Evolutionary conservation across 306 rosid species (phyloP), one percentile per base, ranked within the genome.

Genomic region (Pachyrhizus erosus): DNA sequence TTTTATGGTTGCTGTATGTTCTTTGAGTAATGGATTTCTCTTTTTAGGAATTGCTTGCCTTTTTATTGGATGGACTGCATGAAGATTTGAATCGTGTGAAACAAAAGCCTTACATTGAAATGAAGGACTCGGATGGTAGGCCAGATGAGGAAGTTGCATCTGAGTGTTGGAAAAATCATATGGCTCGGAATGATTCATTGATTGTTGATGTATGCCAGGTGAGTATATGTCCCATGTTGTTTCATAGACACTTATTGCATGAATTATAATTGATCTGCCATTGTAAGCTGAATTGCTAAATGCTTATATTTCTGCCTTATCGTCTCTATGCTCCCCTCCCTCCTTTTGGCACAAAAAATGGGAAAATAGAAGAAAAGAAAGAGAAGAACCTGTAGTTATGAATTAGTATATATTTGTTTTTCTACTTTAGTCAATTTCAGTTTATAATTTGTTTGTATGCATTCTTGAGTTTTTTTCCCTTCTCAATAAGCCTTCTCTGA

Each of bases 31-130:
- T 72, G 74, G 20, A 55, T 77, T 70, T 15, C 76, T 83, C 61
- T 83, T 34, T 84, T 21, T 73, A 96, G 99, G 99, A 96, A 91
- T 93, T 96, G 79, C 98, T 96, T 84, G 99, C 99, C 20, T 96
- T 93, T 91, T 90, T 93, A 80, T 88, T 96, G 89, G 99, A 96
- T 90, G 99, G 99, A 73, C 83, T 96, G 78, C 99, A 96, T 90
- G 99, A 96, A 87, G 99, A 96, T 94, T 87, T 96, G 89, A 96
- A 96, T 91, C 98, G 99, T 58, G 98, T 96, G 79, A 96, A 93
- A 75, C 91, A 86, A 87, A 96, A 96, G 92, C 99, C 99, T 31
- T 96, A 93, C 86, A 92, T 96, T 88, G 99, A 96, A 89, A 90
- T 92, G 84, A 96, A 90, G 92, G 99, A 94, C 90, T 91, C 91